Conservation (phyloP, 768 basidiomycete species). For the Leccinellum albellum region DNA sequence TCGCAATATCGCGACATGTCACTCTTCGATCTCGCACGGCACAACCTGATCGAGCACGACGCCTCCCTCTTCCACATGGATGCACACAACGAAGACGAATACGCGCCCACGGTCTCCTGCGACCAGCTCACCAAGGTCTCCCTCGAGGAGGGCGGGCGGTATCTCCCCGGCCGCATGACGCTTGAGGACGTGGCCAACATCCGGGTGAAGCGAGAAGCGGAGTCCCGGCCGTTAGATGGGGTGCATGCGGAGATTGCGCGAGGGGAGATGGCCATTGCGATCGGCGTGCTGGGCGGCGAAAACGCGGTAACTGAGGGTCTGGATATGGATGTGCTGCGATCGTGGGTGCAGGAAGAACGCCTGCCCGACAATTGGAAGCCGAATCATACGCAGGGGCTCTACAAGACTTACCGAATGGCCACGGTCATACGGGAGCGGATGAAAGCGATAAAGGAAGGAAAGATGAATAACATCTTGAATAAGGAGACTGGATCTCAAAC, state of each 20-base stretch:
- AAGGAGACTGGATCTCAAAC: not conserved
- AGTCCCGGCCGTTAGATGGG: slow-evolving; percentile 38
- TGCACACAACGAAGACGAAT: slow-evolving; percentile 40
- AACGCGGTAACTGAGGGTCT: slow-evolving; percentile 39
- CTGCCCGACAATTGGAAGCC: slow-evolving; percentile 42
- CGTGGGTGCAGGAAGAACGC: slow-evolving; percentile 51
- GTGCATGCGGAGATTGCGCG: slow-evolving; percentile 60
- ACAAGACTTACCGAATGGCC: slow-evolving; percentile 29
- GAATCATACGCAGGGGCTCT: slow-evolving; percentile 28
- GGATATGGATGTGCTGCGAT: slow-evolving; percentile 42
- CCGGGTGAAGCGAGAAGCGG: slow-evolving; percentile 49
- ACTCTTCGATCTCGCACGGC: slow-evolving; percentile 42
- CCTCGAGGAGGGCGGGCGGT: slow-evolving; percentile 30
- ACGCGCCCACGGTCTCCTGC: slow-evolving; percentile 42
- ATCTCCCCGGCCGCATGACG: slow-evolving; percentile 28
- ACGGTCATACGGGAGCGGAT: slow-evolving; percentile 27
- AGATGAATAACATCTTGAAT: slow-evolving; percentile 18
- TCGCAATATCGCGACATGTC: slow-evolving; percentile 34
- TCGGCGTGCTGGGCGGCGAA: slow-evolving; percentile 44
- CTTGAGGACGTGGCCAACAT: slow-evolving; percentile 43
- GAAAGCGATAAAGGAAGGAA: slow-evolving; percentile 17
- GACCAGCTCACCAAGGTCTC: slow-evolving; percentile 37
- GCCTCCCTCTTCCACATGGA: slow-evolving; percentile 54
- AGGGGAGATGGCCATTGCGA: slow-evolving; percentile 64
- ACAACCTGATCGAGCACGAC: slow-evolving; percentile 54